Base-by-base conservation (phyloP, 805 yeast species). In the Torulaspora maleeae region DNA sequence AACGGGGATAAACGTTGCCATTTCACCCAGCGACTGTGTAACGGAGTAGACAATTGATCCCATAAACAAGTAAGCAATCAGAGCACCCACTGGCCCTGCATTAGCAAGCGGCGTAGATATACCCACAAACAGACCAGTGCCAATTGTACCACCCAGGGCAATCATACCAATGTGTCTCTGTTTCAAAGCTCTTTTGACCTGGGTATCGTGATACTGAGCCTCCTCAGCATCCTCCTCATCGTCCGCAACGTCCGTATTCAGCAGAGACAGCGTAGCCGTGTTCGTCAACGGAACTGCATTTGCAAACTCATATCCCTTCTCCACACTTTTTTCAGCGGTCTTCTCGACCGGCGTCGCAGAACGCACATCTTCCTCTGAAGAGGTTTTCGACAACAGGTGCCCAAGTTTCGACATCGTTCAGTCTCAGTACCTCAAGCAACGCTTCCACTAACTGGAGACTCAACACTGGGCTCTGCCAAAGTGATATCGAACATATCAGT, bases 61-160 rank as follows among this genome's bases (percentile, higher is more conserved):
- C 71, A 82, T 78, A 63, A 80, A 80, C 7, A 78, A 49, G 55
- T 78, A 82, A 1, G 86, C 74, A 39, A 82, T 78, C 24, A 82
- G 66, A 2, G 83, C 63, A 34, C 78, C 76, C 2, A 76, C 87
- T 2, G 88, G 87, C 28, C 88, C 88, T 5, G 83, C 73, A n/a
- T 63, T 55, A 1, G 69, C 55, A 30, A 82, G 63, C 1, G 83
- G 78, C 10, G 71, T 59, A n/a, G 80, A 72, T 41, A 82, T 78
- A 54, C 83, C 79, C 36, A 82, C 76, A 64, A 82, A 80, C 37
- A 81, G 68, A 59, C 86, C 86, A 0, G 86, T 81, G 54, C 86
- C 87, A 52, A 82, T 82, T 29, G 86, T 79, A 49, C 87, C 87
- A 48, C 87, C 88, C 20, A 82, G 68, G 38, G 86, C 85, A 57